phyloP scores from a whole-genome alignment of 345 rosid genomes.

The Aurinia saxatilis region DNA sequence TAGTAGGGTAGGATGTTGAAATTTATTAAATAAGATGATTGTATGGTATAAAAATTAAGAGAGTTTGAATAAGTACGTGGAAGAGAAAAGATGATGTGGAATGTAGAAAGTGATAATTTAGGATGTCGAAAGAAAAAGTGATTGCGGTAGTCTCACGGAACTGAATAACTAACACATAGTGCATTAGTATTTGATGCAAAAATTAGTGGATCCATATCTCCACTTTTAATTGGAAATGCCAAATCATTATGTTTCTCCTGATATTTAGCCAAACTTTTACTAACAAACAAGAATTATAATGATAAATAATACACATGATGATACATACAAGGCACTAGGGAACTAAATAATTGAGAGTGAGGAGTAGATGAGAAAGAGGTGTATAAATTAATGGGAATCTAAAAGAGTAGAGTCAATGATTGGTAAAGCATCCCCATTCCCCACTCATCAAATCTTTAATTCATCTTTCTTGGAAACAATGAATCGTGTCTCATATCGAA shows the following conservation, averaged over 20 bases:
- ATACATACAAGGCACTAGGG: conserved; percentile 14
- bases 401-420: conserved; percentile 26
- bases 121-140: too few relatives aligned
- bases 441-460: conserved; percentile 25
- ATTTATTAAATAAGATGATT: too few relatives aligned
- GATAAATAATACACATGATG: conserved; percentile 9
- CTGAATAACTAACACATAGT: background rate
- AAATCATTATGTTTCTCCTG: conserved; percentile 11
- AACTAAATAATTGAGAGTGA: background rate
- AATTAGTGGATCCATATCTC: conserved; percentile 5
- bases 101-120: too few relatives aligned
- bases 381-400: conserved; percentile 20
- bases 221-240: background rate
- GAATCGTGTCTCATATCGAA: conserved; percentile 19
- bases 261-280: conserved; percentile 8
- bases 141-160: too few relatives aligned
- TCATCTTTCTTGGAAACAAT: conserved; percentile 28
- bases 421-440: conserved; percentile 17
- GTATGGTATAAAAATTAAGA: too few relatives aligned
- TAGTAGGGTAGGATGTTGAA: too few relatives aligned
- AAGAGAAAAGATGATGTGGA: too few relatives aligned
- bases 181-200: background rate
- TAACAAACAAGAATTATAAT: background rate
- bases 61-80: too few relatives aligned
- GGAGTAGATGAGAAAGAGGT: conserved; percentile 8